These are phyloP conservation scores for Eucalyptus victrix DNA, from an alignment of 345 rosid genomes.

Conservation along the genomic window DNA sequence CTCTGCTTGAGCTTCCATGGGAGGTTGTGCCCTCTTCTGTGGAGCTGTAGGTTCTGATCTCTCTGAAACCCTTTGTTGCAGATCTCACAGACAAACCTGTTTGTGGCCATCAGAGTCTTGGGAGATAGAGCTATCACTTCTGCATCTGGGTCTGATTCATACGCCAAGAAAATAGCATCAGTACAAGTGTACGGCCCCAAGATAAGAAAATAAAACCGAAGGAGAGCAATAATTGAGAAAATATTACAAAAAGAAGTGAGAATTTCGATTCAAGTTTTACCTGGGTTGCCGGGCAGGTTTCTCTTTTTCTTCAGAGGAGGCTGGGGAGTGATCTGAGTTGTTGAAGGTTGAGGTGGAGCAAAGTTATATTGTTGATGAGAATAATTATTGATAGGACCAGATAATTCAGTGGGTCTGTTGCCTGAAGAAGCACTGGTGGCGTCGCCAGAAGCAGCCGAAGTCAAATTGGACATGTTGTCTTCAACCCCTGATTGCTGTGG, in stretches of 20 bases:
- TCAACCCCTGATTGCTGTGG: slow-evolving; percentile 23
- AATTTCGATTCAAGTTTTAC: slow-evolving; percentile 4
- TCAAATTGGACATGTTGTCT: slow-evolving; percentile 86
- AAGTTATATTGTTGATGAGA: slow-evolving; percentile 23
- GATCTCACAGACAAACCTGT: slow-evolving; percentile 80
- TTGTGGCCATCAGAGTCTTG: slow-evolving; percentile 60
- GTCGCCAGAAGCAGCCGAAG: slow-evolving; percentile 13
- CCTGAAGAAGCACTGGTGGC: slow-evolving; percentile 9
- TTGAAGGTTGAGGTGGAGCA: slow-evolving; percentile 13
- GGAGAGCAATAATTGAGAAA: not conserved
- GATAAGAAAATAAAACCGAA: not conserved
- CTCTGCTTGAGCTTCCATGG: slow-evolving; percentile 95
- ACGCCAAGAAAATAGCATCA: not conserved
- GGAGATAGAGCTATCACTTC: slow-evolving; percentile 84
- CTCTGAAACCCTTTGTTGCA: slow-evolving; percentile 88
- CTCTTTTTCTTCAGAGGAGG: slow-evolving; percentile 61
- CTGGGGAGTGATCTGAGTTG: slow-evolving; percentile 11
- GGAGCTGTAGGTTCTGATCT: slow-evolving; percentile 80
- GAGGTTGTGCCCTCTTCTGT: slow-evolving; percentile 77
- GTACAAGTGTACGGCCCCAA: not conserved
- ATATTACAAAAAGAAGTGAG: not conserved
- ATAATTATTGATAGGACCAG: slow-evolving; percentile 10
- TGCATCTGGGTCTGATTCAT: slow-evolving; percentile 49
- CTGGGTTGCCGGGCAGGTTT: slow-evolving; percentile 93
- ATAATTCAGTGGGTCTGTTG: slow-evolving; percentile 29